phyloP scores from a whole-genome alignment of 2,329 filamentous ascomycete species.

The Ceratocystis cubensis region DNA sequence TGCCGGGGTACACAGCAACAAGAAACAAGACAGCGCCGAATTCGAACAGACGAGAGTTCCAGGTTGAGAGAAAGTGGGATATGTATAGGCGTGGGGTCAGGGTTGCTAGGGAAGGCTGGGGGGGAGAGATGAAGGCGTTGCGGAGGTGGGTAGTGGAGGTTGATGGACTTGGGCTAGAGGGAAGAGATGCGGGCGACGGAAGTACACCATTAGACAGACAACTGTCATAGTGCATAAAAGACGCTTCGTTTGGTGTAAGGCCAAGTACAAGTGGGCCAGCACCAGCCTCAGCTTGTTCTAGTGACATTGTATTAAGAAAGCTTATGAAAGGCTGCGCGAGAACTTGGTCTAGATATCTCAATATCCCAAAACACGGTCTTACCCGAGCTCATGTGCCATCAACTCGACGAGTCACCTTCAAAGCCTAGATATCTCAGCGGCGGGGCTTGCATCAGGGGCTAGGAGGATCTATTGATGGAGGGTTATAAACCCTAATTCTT shows the following conservation, averaged over 20 bases:
- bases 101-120: neutral
- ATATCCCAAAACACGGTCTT: no score
- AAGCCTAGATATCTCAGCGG: no score
- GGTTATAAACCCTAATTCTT: no score
- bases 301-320: neutral
- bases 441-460: no score
- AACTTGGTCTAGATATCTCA: no score
- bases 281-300: neutral
- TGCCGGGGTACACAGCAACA: slow-evolving; percentile 42
- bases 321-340: neutral
- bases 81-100: slow-evolving; percentile 35
- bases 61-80: slow-evolving; percentile 50
- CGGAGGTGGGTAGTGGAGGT: neutral
- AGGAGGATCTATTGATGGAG: no score
- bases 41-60: slow-evolving; percentile 53
- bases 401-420: no score
- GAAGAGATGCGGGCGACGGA: neutral
- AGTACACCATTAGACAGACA: no score
- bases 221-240: no score
- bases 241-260: no score
- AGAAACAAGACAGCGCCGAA: slow-evolving; percentile 50
- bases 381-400: no score
- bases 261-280: no score
- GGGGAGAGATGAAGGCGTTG: neutral
- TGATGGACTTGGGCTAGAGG: neutral